Conservation (phyloP, 768 basidiomycete species). For the Agaricus subrufescens region DNA sequence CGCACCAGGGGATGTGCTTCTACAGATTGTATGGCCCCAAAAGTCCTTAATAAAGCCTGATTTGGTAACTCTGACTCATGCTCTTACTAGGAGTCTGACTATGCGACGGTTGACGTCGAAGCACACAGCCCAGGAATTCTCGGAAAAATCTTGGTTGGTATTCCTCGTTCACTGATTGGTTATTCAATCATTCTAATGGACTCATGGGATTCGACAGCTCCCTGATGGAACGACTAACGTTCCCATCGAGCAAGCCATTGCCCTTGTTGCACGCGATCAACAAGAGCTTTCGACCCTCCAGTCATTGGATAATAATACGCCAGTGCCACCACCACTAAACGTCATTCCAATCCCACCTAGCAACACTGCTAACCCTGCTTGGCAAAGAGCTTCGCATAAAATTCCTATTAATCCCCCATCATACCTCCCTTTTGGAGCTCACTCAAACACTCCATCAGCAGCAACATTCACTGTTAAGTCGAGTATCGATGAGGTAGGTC, state of each 20-base stretch:
- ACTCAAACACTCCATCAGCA: constrained; percentile 8
- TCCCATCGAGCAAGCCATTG: constrained; percentile 84
- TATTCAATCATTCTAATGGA: constrained; percentile 33
- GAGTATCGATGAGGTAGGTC: constrained; percentile 4
- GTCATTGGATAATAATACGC: constrained; percentile 14
- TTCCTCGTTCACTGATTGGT: constrained; percentile 25
- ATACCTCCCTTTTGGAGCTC: constrained; percentile 22
- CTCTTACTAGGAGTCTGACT: constrained; percentile 78
- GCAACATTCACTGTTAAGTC: background rate
- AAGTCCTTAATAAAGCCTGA: background rate
- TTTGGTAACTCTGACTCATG: background rate
- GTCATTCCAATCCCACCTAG: constrained; percentile 21
- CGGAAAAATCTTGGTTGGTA: constrained; percentile 84
- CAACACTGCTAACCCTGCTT: constrained; percentile 13
- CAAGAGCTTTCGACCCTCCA: constrained; percentile 24
- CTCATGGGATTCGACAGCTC: constrained; percentile 13
- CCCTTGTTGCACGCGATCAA: constrained; percentile 72
- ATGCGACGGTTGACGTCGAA: constrained; percentile 97
- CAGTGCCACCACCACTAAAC: constrained; percentile 22
- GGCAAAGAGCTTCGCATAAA: constrained; percentile 19
- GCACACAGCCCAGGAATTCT: constrained; percentile 95
- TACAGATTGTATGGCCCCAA: constrained; percentile 71
- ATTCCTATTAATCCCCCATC: constrained; percentile 22
- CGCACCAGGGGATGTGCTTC: constrained; percentile 74
- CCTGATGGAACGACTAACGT: constrained; percentile 81